These are phyloP conservation scores for Exutisphaerella laricina DNA, from an alignment of 2,329 filamentous ascomycete genomes.

Conservation along the genomic window DNA sequence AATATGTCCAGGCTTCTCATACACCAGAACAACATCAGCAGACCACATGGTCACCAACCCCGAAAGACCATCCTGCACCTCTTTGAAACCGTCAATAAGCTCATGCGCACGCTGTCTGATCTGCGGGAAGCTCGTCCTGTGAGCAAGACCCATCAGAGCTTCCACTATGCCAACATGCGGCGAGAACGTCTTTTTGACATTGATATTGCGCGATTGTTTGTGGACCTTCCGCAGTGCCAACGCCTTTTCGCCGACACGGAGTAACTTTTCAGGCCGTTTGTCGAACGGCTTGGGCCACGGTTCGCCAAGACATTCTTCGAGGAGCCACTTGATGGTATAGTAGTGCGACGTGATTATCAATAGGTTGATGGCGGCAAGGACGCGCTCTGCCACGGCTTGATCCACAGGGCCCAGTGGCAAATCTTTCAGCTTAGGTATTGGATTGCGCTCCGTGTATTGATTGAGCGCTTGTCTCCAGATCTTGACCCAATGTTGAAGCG, in stretches of 20 bases:
- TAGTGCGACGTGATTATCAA: constrained; percentile 2
- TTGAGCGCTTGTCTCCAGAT: background rate
- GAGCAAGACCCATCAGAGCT: background rate
- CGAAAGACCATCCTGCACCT: constrained; percentile 1
- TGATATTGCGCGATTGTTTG: background rate
- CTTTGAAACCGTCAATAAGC: background rate
- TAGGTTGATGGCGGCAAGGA: background rate
- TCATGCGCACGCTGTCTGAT: background rate
- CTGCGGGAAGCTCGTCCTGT: constrained; percentile 1
- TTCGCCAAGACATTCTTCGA: background rate
- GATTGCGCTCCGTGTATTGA: background rate
- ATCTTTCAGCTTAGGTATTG: no score
- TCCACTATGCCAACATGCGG: constrained; percentile 1
- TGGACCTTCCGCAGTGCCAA: background rate
- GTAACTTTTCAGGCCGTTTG: background rate
- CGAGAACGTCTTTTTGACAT: constrained; percentile 3
- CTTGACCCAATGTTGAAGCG: background rate
- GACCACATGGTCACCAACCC: no score
- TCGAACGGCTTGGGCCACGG: background rate
- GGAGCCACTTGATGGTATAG: background rate
- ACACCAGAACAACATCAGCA: no score
- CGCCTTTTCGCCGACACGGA: background rate
- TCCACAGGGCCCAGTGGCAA: background rate
- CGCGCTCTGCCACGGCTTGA: background rate
- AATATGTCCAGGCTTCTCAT: no score